Evolutionary conservation across 805 yeast species (phyloP).

Genomic region (Wickerhamomyces subpelliculosus): DNA sequence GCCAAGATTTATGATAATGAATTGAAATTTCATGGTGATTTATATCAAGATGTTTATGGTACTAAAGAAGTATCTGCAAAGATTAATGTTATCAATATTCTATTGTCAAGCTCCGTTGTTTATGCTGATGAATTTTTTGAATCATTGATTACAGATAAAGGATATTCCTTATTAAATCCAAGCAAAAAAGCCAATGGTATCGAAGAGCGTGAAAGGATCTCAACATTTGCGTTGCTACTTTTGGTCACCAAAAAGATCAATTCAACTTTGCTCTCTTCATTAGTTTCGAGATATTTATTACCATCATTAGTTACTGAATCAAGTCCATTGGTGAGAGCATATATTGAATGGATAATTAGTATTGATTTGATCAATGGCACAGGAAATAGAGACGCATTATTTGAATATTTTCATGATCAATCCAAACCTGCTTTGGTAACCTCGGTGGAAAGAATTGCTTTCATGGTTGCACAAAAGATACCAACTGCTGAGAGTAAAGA

Average conservation of each 20-base stretch:
- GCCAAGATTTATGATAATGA: constrained; percentile 43
- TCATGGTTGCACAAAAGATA: constrained; percentile 43
- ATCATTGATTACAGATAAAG: constrained; percentile 21
- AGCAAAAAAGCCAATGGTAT: constrained; percentile 53
- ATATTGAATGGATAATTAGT: constrained; percentile 74
- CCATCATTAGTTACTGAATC: constrained; percentile 51
- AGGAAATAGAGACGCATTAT: constrained; percentile 20
- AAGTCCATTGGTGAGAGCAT: constrained; percentile 69
- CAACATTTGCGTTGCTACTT: constrained; percentile 46
- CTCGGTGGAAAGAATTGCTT: constrained; percentile 58
- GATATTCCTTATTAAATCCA: constrained; percentile 41
- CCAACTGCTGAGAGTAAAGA: constrained; percentile 15
- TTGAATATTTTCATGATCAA: constrained; percentile 26
- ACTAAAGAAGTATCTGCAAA: constrained; percentile 48
- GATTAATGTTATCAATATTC: constrained; percentile 40
- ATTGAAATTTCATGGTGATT: constrained; percentile 28
- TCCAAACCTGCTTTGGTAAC: constrained; percentile 39
- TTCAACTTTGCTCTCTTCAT: constrained; percentile 13
- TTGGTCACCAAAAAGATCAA: constrained; percentile 32
- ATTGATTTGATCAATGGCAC: constrained; percentile 26
- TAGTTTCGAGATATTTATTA: constrained; percentile 24
- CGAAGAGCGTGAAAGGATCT: constrained; percentile 63
- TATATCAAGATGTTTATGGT: constrained; percentile 50
- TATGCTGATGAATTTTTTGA: constrained; percentile 20
- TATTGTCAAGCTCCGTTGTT: constrained; percentile 26